Conservation (phyloP, 2,329 filamentous ascomycete genomes). For the Periglandula ipomoeae region DNA sequence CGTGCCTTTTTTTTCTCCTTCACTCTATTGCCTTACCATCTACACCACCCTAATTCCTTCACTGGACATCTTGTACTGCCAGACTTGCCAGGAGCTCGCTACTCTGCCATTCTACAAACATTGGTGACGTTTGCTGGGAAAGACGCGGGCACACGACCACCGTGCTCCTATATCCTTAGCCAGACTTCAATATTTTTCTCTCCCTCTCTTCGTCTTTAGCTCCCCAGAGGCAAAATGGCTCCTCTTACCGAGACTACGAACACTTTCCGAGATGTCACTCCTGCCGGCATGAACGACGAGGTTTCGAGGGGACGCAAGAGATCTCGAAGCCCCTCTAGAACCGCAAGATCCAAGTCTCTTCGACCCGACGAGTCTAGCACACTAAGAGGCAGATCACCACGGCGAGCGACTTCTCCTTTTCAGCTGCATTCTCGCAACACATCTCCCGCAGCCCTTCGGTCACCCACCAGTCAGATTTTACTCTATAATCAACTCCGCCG, state of each 20-base stretch:
- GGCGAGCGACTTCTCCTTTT: slow-evolving; percentile 28
- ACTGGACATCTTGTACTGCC: too few relatives aligned
- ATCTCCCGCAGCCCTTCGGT: slow-evolving; percentile 24
- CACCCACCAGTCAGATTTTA: slow-evolving; percentile 32
- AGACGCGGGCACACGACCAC: neutral
- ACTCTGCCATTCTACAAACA: too few relatives aligned
- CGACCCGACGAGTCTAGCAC: slow-evolving; percentile 33
- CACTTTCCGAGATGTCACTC: slow-evolving; percentile 15
- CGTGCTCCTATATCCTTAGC: neutral
- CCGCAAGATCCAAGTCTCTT: slow-evolving; percentile 19
- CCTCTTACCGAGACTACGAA: slow-evolving; percentile 13
- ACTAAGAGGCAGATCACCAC: slow-evolving; percentile 31
- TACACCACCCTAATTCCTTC: neutral
- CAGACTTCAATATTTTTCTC: neutral
- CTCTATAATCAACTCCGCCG: slow-evolving; percentile 31
- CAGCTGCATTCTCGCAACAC: slow-evolving; percentile 22
- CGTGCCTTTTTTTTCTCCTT: neutral
- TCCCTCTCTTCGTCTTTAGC: too few relatives aligned
- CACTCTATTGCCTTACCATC: neutral
- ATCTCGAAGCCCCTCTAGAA: slow-evolving; percentile 27
- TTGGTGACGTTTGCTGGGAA: neutral
- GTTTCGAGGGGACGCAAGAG: slow-evolving; percentile 29
- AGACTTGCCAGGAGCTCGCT: too few relatives aligned
- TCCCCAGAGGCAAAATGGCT: slow-evolving; percentile 14
- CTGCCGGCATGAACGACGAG: slow-evolving; percentile 15